A percentile compares a stretch with the other conserved stretches of the same genome.
Evolutionary conservation across 768 basidiomycete species (phyloP).

Genomic region (Coprinopsis marcescibilis): DNA sequence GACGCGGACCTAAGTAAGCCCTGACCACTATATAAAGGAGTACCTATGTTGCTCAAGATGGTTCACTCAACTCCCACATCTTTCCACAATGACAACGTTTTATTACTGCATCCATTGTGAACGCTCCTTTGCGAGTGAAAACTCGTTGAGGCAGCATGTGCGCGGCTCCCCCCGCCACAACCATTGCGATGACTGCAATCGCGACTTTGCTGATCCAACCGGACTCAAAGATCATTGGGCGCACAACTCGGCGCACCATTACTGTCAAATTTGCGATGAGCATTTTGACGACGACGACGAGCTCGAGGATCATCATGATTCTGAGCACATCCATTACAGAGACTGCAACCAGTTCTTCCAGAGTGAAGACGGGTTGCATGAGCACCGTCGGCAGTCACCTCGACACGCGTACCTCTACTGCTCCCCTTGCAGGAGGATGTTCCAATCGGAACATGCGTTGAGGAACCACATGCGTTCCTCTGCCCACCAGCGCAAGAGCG

Average conservation of each 20-base stretch:
- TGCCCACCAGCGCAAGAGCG: conserved; percentile 35
- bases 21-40: too few species aligned
- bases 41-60: too few species aligned
- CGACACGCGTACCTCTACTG: conserved; percentile 34
- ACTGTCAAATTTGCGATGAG: conserved; percentile 1
- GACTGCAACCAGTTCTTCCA: conserved; percentile 37
- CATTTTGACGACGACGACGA: conserved; percentile 2
- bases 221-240: neutral
- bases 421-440: conserved; percentile 33
- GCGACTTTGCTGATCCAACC: neutral
- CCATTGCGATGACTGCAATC: neutral
- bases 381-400: conserved; percentile 41
- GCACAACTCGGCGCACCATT: neutral
- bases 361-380: conserved; percentile 28
- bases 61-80: too few species aligned
- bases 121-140: too few species aligned
- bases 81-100: too few species aligned
- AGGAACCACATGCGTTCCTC: conserved; percentile 48
- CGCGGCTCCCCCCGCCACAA: too few species aligned
- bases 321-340: conserved; percentile 43
- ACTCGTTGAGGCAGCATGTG: too few species aligned
- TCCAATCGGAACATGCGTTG: conserved; percentile 21
- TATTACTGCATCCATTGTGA: too few species aligned
- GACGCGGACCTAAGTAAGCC: too few species aligned
- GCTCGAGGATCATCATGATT: neutral